Evolutionary conservation across 2,329 filamentous ascomycete species (phyloP).

Genomic region (Arthroderma sp.): DNA sequence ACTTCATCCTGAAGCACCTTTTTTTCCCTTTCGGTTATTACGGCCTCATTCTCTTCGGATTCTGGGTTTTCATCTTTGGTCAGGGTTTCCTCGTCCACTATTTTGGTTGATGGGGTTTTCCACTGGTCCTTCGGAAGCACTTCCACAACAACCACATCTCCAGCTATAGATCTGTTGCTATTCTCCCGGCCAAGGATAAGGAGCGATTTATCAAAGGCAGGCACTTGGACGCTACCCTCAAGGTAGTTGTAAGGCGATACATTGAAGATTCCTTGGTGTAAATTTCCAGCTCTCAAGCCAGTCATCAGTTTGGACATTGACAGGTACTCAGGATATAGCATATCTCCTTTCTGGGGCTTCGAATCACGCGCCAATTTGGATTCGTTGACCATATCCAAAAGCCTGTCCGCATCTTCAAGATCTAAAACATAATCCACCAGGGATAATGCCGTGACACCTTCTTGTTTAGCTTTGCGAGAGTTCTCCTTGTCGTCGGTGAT

Average conservation of each 20-base stretch:
- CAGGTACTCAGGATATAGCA: constrained; percentile 81
- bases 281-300: constrained; percentile 69
- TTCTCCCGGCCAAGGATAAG: constrained; percentile 85
- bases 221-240: constrained; percentile 80
- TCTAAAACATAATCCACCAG: constrained; percentile 67
- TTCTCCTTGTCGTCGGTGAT: constrained; percentile 88
- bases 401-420: constrained; percentile 67
- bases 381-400: constrained; percentile 88
- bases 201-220: constrained; percentile 78
- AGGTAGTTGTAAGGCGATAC: constrained; percentile 97
- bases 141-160: constrained; percentile 86
- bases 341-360: constrained; percentile 51
- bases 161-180: constrained; percentile 86
- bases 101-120: constrained; percentile 91
- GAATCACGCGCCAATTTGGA: constrained; percentile 54
- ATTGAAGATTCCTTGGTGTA: constrained; percentile 92
- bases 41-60: constrained; percentile 55
- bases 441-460: constrained; percentile 56
- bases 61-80: constrained; percentile 93
- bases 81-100: constrained; percentile 83
- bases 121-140: constrained; percentile 88
- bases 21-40: constrained; percentile 81
- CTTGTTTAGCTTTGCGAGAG: constrained; percentile 63
- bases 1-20: constrained; percentile 84
- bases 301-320: constrained; percentile 89